Base-by-base conservation (phyloP, 495 filamentous ascomycete species). In the Aspergillus bridgeri region DNA sequence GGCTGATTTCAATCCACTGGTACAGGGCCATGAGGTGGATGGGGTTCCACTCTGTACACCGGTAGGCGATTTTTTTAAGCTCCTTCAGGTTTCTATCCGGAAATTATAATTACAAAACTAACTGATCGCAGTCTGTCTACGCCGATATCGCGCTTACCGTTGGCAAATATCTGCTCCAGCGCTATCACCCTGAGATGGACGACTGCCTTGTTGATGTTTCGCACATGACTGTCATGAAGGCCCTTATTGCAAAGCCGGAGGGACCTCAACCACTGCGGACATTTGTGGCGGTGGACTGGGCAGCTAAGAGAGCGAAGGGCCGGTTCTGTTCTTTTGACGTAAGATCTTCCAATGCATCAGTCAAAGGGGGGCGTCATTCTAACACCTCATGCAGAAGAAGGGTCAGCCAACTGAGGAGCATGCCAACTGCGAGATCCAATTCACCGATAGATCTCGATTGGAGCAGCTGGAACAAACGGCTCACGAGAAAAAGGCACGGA, bases 81-180 rank as follows among this genome's bases (percentile, higher is more conserved):
- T 27, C 24, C 21, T 48, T n/a, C 22, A 25, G 22, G 17, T 33
- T 7, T n/a, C 17, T 51, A 0, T 51, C 29, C 29, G 7, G 29
- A 5, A 11, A 33, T 9, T 21, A 38, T 59, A 42, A 59, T 67
- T 27, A 67, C 51, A 47, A 20, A 1, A 20, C 7, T 33, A 33
- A 33, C 29, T 33, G 29, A 33, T 51, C 43, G 9, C 51, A 80
- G 71, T 83, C 86, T 3, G 70, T 92, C 2, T 91, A 90, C 58
- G 88, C 84, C 23, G 89, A 93, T 68, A 89, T 91, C 75, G 88
- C 87, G 13, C 80, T 89, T 58, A 91, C 89, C 0, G 70, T 90
- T 43, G 85, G 79, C 58, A 81, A 91, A 23, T 90, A 89, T 60
- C 73, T 86, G 23, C 81, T 88, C 52, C 79, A 83, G 56, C 75